Base-by-base conservation (phyloP, 2,329 filamentous ascomycete species). In the Uncinocarpus reesii region DNA sequence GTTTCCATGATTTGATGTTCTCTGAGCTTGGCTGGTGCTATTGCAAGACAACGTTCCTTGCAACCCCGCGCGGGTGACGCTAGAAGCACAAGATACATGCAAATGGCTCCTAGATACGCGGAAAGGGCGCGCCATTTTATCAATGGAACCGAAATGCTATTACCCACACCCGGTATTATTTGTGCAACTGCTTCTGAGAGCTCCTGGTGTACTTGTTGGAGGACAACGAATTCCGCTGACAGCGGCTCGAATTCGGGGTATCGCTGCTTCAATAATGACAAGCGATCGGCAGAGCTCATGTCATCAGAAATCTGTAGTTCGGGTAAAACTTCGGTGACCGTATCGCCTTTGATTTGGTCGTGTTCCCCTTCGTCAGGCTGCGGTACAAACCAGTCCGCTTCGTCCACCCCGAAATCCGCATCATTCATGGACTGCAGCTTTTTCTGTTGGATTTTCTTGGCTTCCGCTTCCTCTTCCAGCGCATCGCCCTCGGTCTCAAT, bases 1-100 rank as follows among this genome's bases (percentile, higher is more conserved):
- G 79, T 84, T 51, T 84, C 80, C 87, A 98, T 96, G 52, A 98
- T 79, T 11, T 87, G 81, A 65, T 98, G 92, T 46, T 95, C 86
- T 52, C 86, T 81, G 35, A 98, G 70, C 57, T 94, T 81, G n/a
- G 76, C 72, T 4, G 90, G 84, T 47, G 85, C 76, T 54, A 93
- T 67, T 0, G 86, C 75, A 50, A 80, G 75, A 10, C 69, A 66
- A 0, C 70, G 65, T 6, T 73, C 74, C 29, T 72, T 67, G 0
- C 71, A 69, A 50, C 81, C 79, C 42, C 81, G 74, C 1, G 81
- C 76, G 1, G 86, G 82, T 0, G 87, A 94, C 8, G 87, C 86
- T n/a, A 98, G 71, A 29, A 96, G 77, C 31, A 89, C 86, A 64
- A 98, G 95, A 66, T 98, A 98, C 79, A 95, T 89, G 42, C 85